Evolutionary conservation across 495 filamentous ascomycete species (phyloP), one percentile per base, ranked within the genome.

Genomic region (Tuber indicum): DNA sequence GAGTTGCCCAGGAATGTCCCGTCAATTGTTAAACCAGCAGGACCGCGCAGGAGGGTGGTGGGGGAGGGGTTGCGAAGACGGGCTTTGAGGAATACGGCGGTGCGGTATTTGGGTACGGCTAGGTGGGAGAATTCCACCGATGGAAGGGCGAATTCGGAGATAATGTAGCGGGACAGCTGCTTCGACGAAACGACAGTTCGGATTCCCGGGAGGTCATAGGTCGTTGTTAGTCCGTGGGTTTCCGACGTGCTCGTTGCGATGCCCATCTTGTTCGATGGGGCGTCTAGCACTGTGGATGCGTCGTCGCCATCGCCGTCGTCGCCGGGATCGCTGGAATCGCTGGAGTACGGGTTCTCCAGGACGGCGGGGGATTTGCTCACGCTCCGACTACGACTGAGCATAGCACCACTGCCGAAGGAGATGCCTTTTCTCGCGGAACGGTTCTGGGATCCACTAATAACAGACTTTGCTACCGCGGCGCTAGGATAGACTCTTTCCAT

Each of bases 1-100:
- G 88, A 86, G 62, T 89, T 89, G 16, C 91, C 91, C 45, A 93
- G 84, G 82, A 92, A 92, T 16, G 87, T 88, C 5, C 89, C 90
- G 81, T 93, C 91, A 41, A 92, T 89, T 3, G 90, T 91, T 21
- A 93, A 85, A 2, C 91, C 90, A 0, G 87, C 87, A 1, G 86
- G 86, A 23, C 90, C 91, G 75, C 86, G 86, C 45, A 91, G 88
- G 4, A 93, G 86, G 1, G 88, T 89, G 66, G 91, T 85, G 70
- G 86, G 85, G 70, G 86, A 88, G 6, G 86, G 86, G 77, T 92
- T 93, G 73, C 86, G 85, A 45, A 93, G 84, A 44, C 87, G 87
- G 16, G 90, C 91, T 76, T 89, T 89, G 66, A 92, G 87, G 84
- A 91, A 92, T 0, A 91, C 91, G 16, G 87, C 88, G 0, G 88